Conservation (phyloP, 2,329 filamentous ascomycete genomes). For the Phialocephala sp. region DNA sequence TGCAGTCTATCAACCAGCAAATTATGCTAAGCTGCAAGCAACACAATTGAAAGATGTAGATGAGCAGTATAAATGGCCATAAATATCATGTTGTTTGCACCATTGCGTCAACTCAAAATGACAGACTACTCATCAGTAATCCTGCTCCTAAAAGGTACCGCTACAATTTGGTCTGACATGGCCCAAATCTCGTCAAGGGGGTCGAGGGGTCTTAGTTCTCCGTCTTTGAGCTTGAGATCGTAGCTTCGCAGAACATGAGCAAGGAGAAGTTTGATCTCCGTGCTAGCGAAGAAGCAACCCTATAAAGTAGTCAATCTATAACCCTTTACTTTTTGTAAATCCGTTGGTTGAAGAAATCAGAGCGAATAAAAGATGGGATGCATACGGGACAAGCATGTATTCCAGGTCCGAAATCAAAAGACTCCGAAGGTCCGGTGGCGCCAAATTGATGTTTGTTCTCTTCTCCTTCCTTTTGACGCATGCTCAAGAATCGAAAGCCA, state of each 20-base stretch:
- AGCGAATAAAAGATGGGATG: neutral
- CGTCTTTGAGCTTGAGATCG: slow-evolving; percentile 32
- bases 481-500: slow-evolving; percentile 23
- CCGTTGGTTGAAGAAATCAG: neutral
- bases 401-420: slow-evolving; percentile 45
- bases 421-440: slow-evolving; percentile 36
- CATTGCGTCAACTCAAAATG: neutral
- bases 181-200: slow-evolving; percentile 9
- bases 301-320: neutral
- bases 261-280: slow-evolving; percentile 46
- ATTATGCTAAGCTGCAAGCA: neutral
- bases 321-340: too few species aligned
- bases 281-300: slow-evolving; percentile 47
- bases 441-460: slow-evolving; percentile 42
- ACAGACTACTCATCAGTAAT: neutral
- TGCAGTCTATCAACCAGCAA: neutral
- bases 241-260: slow-evolving; percentile 41
- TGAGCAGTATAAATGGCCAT: neutral
- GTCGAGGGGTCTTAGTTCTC: slow-evolving; percentile 4
- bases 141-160: slow-evolving; percentile 3
- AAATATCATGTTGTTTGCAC: too few species aligned
- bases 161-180: neutral
- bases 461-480: slow-evolving; percentile 17
- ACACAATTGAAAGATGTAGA: neutral
- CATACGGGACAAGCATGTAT: slow-evolving; percentile 46